Base-by-base conservation (phyloP, 2,329 filamentous ascomycete genomes). In the Colletotrichum chlorophyti region DNA sequence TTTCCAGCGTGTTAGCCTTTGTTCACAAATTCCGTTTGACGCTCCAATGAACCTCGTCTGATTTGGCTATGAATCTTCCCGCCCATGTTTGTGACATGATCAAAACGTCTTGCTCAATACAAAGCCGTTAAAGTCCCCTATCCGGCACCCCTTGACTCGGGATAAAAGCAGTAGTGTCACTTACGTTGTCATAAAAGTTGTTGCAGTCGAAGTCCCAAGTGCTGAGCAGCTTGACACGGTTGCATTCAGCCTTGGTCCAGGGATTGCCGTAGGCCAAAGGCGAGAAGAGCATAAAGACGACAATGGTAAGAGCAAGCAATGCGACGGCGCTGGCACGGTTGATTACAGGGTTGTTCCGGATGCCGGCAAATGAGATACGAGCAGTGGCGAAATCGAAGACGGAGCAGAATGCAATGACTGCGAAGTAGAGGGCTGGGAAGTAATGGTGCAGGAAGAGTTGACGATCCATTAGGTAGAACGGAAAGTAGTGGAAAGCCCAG, bases 141-240 rank as follows among this genome's bases (percentile, higher is more conserved):
- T 67, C 62, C 24, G 72, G 71, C 52, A 74, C 63, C 61, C 70
- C 64, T 62, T 70, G 72, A 65, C 72, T 53, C 43, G 76, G 77
- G 45, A 78, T 69, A 40, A 66, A 61, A 61, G 70, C 68, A 50
- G 67, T 62, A 52, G 48, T 46, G 10, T 58, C 48, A 89, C 91
- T 91, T 87, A 97, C 93, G 71, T 87, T 87, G 64, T 88, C 88
- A 66, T 89, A 81, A 80, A 99, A 99, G 60, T 85, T 93, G 74
- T 96, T 97, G 84, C 95, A 99, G 75, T 99, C 95, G 84, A 94
- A 99, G 72, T 99, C 95, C 95, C 95, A 99, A 2, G 87, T 89
- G 58, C 83, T 80, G 70, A 98, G 88, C 11, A 99, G 80, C 81
- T 98, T 98, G 61, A 95, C 89, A 54, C 86, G 87, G 65, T 86